Base-by-base conservation (phyloP, 208 protist genomes). In the Dictyostelium gargantuum region DNA sequence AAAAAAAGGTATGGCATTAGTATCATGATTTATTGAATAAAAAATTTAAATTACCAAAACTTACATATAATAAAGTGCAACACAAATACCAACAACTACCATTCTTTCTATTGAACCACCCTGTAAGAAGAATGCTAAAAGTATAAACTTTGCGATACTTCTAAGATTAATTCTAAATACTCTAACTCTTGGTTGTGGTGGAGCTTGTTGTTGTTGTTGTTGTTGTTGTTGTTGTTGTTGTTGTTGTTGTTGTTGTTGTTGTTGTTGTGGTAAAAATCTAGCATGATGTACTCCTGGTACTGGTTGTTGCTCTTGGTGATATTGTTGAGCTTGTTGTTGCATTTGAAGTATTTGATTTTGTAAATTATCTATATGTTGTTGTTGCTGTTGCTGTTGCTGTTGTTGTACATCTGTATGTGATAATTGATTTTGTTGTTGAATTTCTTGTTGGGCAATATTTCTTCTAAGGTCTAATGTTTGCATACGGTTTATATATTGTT, bases 101-200 rank as follows among this genome's bases (percentile, higher is more conserved):
- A 48, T 76, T 76, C 70, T 76, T n/a, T 76, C 70, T n/a, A 76
- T 42, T 32, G 70, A 76, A 50, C 70, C 70, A 76, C 70, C 70
- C 50, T 76, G 70, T 32, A 76, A 48, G 32, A 76, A 76, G 10
- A 76, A 32, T 13, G 35, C 35, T 35, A 76, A 76, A 44, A 76
- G 32, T 46, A 76, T 44, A 48, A 76, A 48, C 21, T 76, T 76
- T 29, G 50, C 17, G 9, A 76, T 48, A 32, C 17, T 76, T 48
- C 40, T 48, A 48, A 76, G 40, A 76, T 48, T 76, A 76, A 76
- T 76, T 76, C 70, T 76, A 76, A 76, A 76, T 46, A 76, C 40
- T 50, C 70, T 76, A 11, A 76, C 70, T 50, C 40, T 76, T 48
- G 40, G 40, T 19, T n/a, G 32, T 17, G 17, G 3, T 50, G 70